Percentiles rank a stretch among this genome's conserved stretches.
phyloP scores from a whole-genome alignment of 441 rosid genomes.

The Euphorbia schlechtendalii region DNA sequence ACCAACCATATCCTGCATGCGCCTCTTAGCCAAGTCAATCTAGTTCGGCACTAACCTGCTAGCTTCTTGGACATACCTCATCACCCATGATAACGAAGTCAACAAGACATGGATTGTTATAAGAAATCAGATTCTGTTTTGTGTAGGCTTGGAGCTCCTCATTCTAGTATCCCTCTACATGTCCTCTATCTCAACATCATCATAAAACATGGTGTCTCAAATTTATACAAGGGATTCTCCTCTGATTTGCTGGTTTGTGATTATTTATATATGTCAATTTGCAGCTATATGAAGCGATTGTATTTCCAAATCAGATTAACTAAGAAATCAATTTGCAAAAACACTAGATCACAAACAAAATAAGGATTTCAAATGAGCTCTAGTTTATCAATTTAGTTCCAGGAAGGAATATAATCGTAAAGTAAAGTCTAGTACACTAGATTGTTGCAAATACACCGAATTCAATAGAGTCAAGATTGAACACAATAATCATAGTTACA shows the following conservation, averaged over 20 bases:
- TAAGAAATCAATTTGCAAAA: neutral
- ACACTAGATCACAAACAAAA: neutral
- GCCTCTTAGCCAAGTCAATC: slow-evolving; percentile 44
- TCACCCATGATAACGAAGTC: slow-evolving; percentile 48
- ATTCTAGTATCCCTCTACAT: slow-evolving; percentile 96
- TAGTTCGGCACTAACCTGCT: slow-evolving; percentile 35
- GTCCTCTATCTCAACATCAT: slow-evolving; percentile 94
- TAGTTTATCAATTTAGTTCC: too few relatives aligned
- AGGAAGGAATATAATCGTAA: too few relatives aligned
- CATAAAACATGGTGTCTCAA: slow-evolving; percentile 77
- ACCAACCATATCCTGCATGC: slow-evolving; percentile 36
- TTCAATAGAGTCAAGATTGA: too few relatives aligned
- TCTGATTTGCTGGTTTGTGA: neutral
- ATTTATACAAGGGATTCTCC: neutral
- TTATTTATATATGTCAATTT: neutral
- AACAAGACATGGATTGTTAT: too few relatives aligned
- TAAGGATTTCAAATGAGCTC: neutral
- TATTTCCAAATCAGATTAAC: neutral
- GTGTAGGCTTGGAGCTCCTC: slow-evolving; percentile 72
- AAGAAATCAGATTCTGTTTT: too few relatives aligned
- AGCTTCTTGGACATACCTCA: slow-evolving; percentile 33
- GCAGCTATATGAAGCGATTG: neutral
- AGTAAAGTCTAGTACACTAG: neutral
- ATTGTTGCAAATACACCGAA: neutral
- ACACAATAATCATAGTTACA: neutral